These are phyloP conservation scores for Parasitella parasitica DNA, from an alignment of 371 early-diverging fungal genomes.

Conservation along the genomic window DNA sequence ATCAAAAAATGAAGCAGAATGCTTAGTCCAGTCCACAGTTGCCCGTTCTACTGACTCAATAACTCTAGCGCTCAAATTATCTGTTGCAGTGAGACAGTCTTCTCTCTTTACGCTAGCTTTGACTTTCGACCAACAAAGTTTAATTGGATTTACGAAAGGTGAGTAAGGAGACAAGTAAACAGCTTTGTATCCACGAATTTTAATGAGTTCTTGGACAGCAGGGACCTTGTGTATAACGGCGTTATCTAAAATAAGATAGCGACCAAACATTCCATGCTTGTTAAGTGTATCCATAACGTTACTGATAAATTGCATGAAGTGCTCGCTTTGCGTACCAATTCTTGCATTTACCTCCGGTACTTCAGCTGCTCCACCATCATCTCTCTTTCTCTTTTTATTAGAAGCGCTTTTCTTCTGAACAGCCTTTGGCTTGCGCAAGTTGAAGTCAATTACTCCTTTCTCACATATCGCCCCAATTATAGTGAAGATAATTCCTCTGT, in stretches of 20 bases:
- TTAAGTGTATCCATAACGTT: conserved; percentile 17
- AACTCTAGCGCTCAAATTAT: conserved; percentile 2
- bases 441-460: conserved; percentile 9
- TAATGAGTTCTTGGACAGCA: conserved; percentile 7
- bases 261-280: conserved; percentile 1
- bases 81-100: conserved; percentile 3
- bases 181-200: conserved; percentile 1
- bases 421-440: conserved; percentile 14
- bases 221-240: conserved; percentile 6
- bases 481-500: conserved; percentile 8
- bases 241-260: conserved; percentile 12
- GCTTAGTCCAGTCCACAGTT: neutral
- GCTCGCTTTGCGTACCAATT: conserved; percentile 14
- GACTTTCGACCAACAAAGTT: conserved; percentile 16
- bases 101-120: neutral
- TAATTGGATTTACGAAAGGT: conserved; percentile 12
- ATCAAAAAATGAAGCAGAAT: conserved; percentile 14
- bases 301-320: conserved; percentile 10
- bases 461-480: conserved; percentile 19
- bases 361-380: conserved; percentile 10
- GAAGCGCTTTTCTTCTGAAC: conserved; percentile 14
- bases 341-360: conserved; percentile 8
- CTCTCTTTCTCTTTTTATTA: conserved; percentile 14
- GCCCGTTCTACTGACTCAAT: conserved; percentile 3
- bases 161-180: conserved; percentile 11